phyloP scores from a whole-genome alignment of 352 stramenopile species.

The Phytophthora macrochlamydospora region DNA sequence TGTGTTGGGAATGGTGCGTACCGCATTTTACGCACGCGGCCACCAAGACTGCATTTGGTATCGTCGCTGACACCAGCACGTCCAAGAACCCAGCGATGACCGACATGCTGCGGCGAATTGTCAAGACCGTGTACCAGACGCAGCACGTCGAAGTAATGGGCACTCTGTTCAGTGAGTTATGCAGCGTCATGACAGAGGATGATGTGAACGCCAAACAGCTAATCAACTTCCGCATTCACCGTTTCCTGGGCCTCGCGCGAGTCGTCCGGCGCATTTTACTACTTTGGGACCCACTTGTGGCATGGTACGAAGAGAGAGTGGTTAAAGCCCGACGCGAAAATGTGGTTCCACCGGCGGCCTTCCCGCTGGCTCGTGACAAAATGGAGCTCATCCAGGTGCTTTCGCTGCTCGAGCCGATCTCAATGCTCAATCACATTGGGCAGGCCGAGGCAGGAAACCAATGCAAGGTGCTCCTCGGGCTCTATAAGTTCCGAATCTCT shows the following conservation, averaged over 20 bases:
- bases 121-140: background rate
- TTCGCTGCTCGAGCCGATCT: too few species aligned
- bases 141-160: too few species aligned
- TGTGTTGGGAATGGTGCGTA: conserved; percentile 1
- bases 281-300: background rate
- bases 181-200: too few species aligned
- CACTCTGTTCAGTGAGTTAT: too few species aligned
- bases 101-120: background rate
- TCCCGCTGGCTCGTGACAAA: conserved; percentile 3
- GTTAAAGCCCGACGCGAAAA: background rate
- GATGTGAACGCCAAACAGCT: background rate
- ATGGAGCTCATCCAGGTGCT: too few species aligned
- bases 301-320: background rate
- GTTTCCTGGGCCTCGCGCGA: conserved; percentile 3
- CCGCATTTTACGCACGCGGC: background rate
- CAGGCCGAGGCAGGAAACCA: too few species aligned
- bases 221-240: conserved; percentile 1
- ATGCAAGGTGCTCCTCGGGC: too few species aligned
- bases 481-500: too few species aligned
- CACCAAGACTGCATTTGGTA: background rate
- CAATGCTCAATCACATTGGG: too few species aligned
- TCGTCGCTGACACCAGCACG: background rate
- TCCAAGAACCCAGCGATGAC: background rate
- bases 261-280: conserved; percentile 5
- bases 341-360: background rate